A percentile compares a stretch with the other conserved stretches of the same genome.
These are phyloP conservation scores for Colletotrichum phormii DNA, from an alignment of 2,329 filamentous ascomycete genomes.

Conservation along the genomic window DNA sequence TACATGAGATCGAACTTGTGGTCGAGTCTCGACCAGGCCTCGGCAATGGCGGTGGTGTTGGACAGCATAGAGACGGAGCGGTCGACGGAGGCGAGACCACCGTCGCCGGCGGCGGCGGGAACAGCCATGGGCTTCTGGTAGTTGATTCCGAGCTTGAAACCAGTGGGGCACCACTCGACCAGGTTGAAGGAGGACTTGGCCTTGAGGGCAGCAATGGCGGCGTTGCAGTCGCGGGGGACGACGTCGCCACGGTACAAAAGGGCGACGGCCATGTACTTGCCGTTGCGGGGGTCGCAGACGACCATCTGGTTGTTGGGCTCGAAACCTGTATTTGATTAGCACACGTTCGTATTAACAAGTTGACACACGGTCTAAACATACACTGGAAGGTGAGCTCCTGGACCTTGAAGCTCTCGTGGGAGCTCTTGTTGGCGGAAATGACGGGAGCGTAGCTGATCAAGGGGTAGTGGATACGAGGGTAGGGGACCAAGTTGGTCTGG, in stretches of 20 bases:
- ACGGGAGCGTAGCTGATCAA: conserved; percentile 80
- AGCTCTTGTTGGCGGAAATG: conserved; percentile 79
- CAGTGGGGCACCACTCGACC: conserved; percentile 81
- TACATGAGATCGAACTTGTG: conserved; percentile 85
- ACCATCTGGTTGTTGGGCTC: conserved; percentile 86
- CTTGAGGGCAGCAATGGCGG: conserved; percentile 75
- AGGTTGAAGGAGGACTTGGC: conserved; percentile 79
- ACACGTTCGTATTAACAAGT: neutral
- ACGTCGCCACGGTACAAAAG: conserved; percentile 79
- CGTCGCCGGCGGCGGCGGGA: conserved; percentile 63
- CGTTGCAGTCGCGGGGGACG: conserved; percentile 76
- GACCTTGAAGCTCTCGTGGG: conserved; percentile 90
- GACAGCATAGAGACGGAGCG: conserved; percentile 77
- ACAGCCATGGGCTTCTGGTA: conserved; percentile 75
- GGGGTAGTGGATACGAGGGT: conserved; percentile 80
- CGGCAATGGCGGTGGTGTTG: conserved; percentile 80
- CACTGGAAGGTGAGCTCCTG: conserved; percentile 81
- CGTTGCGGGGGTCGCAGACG: conserved; percentile 78
- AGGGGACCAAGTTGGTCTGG: conserved; percentile 81
- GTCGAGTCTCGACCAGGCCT: conserved; percentile 79
- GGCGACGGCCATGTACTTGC: conserved; percentile 82
- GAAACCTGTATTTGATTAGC: conserved; percentile 65
- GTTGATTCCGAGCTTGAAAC: conserved; percentile 82
- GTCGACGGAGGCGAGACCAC: conserved; percentile 71
- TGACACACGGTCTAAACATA: conserved; percentile 52